Evolutionary conservation across 2,329 filamentous ascomycete genomes (phyloP), one percentile per base, ranked within the genome.

Genomic region (Whalleya microplaca): DNA sequence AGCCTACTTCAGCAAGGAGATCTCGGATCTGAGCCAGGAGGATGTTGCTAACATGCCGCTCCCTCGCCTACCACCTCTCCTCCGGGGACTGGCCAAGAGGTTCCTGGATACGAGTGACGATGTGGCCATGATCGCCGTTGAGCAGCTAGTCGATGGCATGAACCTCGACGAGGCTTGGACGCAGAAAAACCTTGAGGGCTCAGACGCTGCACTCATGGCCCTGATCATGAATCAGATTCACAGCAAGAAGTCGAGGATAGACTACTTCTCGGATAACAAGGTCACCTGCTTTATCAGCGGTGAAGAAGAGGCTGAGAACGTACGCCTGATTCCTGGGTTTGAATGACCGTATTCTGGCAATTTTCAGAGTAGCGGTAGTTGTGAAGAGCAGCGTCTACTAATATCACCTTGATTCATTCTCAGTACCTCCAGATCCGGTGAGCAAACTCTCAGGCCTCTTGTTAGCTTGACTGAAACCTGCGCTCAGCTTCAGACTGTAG

Each of bases 71-170:
- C 47, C 52, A 14, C 58, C 60, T 63, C 37, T 49, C 18, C 14
- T 49, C 37, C 16, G 41, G 3, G 47, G 63, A 14, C 52, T 68
- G 18, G 62, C 61, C 45, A 49, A 53, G 48, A 61, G 59, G 45
- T 67, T 55, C 23, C 19, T 67, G 41, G 48, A 53, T 32, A 49
- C 51, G n/a, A 23, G 40, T 20, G 67, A 70, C 43, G 64, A 62
- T 32, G 48, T 60, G 10, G 62, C 64, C 29, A 64, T 62, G 53
- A 71, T 70, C 16, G 64, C 63, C 1, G 64, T 63, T n/a, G 65
- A 69, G 51, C 57, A 67, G 23, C 62, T 69, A 21, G 59, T 69
- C 20, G 68, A 69, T 42, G 64, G 65, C 16, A 66, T 68, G 64
- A 53, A 68, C 47, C 43, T 69, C 14, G 59, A 65, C 41, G 52